Evolutionary conservation across 2,329 filamentous ascomycete species (phyloP), one percentile per base, ranked within the genome.

Genomic region (Pseudopyrenochaeta lycopersici): DNA sequence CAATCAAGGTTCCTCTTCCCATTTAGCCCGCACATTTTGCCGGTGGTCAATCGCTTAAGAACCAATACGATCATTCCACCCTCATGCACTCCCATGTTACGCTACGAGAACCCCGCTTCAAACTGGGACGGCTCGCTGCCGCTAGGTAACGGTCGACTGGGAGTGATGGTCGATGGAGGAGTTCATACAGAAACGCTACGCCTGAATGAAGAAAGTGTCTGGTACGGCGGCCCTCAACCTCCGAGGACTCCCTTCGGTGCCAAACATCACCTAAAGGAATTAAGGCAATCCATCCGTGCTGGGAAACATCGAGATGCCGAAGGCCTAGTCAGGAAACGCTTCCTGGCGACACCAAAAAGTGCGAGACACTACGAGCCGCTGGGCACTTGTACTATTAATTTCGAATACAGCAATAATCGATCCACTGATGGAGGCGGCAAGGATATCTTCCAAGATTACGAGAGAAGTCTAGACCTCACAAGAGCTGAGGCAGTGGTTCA

Each of bases 311-410:
- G 46, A 12, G 73, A 78, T 46, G 80, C 79, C 2, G 79, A 81
- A 60, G 72, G 73, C 43, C 59, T 81, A 15, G 73, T 75, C 21
- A 63, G 71, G 40, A 65, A 66, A 36, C 75, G 76, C 4, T 83
- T 82, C 56, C 79, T 80, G 55, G 76, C 77, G 20, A 79, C 73
- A 11, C 80, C 81, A 11, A 74, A 76, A 40, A 77, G 75, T 36
- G 79, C 81, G 62, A 73, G 81, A 33, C 77, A 82, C 54, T 83
- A 82, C 55, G 80, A 83, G 52, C 79, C 76, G n/a, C 61, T 77
- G 1, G 75, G 74, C 10, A 58, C 76, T 7, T 54, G 53, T 12
- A 41, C 21, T 31, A 30, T 60, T 17, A 32, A 45, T 1, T 60
- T 60, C 23, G 40, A 47, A 17, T 44, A 60, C 29, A 15, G 14